phyloP scores from a whole-genome alignment of 805 yeast genomes.

The Metschnikowia borealis region DNA sequence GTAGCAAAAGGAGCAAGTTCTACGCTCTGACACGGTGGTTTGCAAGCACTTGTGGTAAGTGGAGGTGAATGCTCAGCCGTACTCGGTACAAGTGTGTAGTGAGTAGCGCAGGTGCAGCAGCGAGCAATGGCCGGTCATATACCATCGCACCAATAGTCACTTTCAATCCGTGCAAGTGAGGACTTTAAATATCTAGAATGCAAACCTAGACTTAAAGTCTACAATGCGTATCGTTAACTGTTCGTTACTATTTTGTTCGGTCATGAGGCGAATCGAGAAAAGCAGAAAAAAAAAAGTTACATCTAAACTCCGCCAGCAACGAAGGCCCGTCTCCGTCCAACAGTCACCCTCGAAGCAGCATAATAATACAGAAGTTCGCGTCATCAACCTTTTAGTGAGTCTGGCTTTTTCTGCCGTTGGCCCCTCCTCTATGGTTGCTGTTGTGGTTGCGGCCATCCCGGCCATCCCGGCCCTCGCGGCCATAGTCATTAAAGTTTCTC shows the following conservation, averaged over 20 bases:
- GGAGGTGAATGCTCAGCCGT: not conserved
- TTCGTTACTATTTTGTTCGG: slow-evolving; percentile 2
- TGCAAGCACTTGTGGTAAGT: not conserved
- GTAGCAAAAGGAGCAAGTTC: not conserved
- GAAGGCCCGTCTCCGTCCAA: not conserved
- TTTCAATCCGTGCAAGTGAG: too few relatives aligned
- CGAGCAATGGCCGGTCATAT: not conserved
- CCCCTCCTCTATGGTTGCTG: slow-evolving; percentile 10
- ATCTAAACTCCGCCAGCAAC: slow-evolving; percentile 2
- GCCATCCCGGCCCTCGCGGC: slow-evolving; percentile 17
- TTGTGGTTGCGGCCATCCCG: slow-evolving; percentile 9
- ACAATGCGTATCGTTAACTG: slow-evolving; percentile 1
- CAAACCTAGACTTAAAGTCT: not conserved
- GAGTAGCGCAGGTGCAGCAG: slow-evolving; percentile 1
- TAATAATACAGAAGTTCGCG: slow-evolving; percentile 3
- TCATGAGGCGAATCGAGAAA: slow-evolving; percentile 3
- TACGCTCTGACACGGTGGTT: not conserved
- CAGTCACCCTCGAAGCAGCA: not conserved
- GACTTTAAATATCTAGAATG: too few relatives aligned
- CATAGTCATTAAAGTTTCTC: slow-evolving; percentile 24
- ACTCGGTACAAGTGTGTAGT: slow-evolving; percentile 1
- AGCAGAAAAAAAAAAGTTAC: slow-evolving; percentile 1
- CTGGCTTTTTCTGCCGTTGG: slow-evolving; percentile 12
- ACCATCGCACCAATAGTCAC: not conserved
- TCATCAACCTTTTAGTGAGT: slow-evolving; percentile 6